Base-by-base conservation (phyloP, 2,329 filamentous ascomycete species). In the Chaetothyriales sp. region DNA sequence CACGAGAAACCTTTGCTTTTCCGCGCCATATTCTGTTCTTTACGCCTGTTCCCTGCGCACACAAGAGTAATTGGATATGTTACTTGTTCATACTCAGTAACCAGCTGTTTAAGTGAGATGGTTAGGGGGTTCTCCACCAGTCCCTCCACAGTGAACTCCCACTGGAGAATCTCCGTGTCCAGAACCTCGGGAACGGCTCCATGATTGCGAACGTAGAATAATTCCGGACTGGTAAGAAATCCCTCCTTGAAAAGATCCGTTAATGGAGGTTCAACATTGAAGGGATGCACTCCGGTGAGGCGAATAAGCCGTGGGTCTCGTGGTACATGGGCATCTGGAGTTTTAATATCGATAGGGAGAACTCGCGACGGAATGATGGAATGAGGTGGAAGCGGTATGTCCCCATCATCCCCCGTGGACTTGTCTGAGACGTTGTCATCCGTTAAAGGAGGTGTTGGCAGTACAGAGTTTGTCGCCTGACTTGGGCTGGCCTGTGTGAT, bases 1-100 rank as follows among this genome's bases (percentile, higher is more conserved):
- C 89, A 95, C 1, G 88, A 94, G 69, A 95, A 95, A 0, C 89
- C 89, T 62, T 95, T 94, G 1, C 86, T 87, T 66, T 95, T 95
- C 15, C 87, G 77, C 2, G 95, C 86, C 49, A 87, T 75, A 60
- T 95, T 95, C 64, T 95, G 89, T 68, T 95, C 89, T 69, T 95
- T 95, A 29, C 89, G 78, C 54, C 89, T 77, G 66, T 95, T 95
- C 1, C 89, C 89, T 3, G 89, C 89, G 66, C 89, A 95, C 19
- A 95, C 89, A 1, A 95, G 77, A 0, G 89, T 95, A 54, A 95
- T 77, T 0, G 89, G 89, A 53, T 85, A 86, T 2, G 89, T 95
- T 22, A 87, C 77, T 64, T 94, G 86, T 51, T 89, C 81, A 61
- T 85, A 94, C 7, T 85, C 76, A 37, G 75, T 70, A 29, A 94